Percentiles rank a stretch among this genome's conserved stretches.
Conservation (phyloP, 179 eudicot species). For the Amaranthus tricolor region DNA sequence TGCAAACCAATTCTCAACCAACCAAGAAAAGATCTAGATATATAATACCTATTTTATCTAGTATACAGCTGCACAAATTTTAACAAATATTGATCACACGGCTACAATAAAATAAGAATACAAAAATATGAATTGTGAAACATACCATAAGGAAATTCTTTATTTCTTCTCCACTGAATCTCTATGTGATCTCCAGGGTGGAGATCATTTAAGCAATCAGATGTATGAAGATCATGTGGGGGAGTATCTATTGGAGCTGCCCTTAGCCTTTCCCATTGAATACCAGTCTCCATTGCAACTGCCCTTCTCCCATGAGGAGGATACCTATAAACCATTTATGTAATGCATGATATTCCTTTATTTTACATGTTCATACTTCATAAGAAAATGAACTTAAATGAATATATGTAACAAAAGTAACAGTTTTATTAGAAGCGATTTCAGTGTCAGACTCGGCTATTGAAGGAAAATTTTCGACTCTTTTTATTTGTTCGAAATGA, state of each 20-base stretch:
- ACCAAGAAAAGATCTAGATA: constrained; percentile 7
- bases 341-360: background rate
- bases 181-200: constrained; percentile 90
- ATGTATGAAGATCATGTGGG: constrained; percentile 74
- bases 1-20: constrained; percentile 12
- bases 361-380: background rate
- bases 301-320: constrained; percentile 94
- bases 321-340: constrained; percentile 47
- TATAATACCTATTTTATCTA: constrained; percentile 23
- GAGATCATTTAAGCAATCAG: constrained; percentile 74
- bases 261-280: constrained; percentile 87
- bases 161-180: constrained; percentile 98
- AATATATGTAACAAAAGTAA: too few relatives aligned
- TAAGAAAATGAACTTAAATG: too few relatives aligned
- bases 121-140: constrained; percentile 6
- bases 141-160: constrained; percentile 94
- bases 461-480: too few relatives aligned
- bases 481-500: too few relatives aligned
- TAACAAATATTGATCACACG: constrained; percentile 15
- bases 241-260: constrained; percentile 68
- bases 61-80: constrained; percentile 19
- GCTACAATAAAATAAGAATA: background rate
- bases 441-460: too few relatives aligned
- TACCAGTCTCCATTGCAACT: constrained; percentile 61
- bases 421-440: too few relatives aligned